Evolutionary conservation across 2,329 filamentous ascomycete species (phyloP).

Genomic region (Macrophomina pseudophaseolina): DNA sequence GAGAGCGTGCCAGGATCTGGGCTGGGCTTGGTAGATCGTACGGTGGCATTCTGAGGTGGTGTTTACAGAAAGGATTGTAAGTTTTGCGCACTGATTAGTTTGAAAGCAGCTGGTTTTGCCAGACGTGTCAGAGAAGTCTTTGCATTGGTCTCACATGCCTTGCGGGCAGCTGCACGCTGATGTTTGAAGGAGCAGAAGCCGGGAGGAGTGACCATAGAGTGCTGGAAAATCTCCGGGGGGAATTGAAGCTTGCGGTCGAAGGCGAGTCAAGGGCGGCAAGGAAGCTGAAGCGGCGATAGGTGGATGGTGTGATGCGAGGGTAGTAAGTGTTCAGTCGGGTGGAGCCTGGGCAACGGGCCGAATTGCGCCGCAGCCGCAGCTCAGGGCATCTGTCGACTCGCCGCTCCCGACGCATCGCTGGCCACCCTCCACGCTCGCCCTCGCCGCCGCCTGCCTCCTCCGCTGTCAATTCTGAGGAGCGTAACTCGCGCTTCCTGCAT

Average conservation of each 20-base stretch:
- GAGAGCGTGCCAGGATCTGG: neutral
- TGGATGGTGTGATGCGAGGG: neutral
- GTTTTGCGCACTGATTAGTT: too few species aligned
- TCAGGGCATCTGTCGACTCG: neutral
- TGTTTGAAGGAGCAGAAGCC: too few species aligned
- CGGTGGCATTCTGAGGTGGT: neutral
- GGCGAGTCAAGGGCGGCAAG: too few species aligned
- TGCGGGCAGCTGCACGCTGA: too few species aligned
- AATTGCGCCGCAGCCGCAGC: constrained; percentile 1
- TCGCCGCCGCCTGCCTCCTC: neutral
- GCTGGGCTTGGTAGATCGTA: neutral
- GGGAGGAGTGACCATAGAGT: too few species aligned
- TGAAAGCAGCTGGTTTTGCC: too few species aligned
- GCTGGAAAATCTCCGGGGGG: too few species aligned
- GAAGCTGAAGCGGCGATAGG: too few species aligned
- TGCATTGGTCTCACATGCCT: too few species aligned
- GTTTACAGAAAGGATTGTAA: neutral
- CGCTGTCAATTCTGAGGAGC: constrained; percentile 17
- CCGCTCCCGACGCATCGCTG: neutral
- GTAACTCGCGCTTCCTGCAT: constrained; percentile 18
- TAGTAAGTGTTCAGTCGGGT: neutral
- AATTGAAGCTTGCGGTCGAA: too few species aligned
- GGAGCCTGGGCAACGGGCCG: neutral
- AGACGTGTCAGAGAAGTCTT: too few species aligned
- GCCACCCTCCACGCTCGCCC: neutral